Evolutionary conservation across 23 red algal species (phyloP).

Genomic region (Gracilaria domingensis): DNA sequence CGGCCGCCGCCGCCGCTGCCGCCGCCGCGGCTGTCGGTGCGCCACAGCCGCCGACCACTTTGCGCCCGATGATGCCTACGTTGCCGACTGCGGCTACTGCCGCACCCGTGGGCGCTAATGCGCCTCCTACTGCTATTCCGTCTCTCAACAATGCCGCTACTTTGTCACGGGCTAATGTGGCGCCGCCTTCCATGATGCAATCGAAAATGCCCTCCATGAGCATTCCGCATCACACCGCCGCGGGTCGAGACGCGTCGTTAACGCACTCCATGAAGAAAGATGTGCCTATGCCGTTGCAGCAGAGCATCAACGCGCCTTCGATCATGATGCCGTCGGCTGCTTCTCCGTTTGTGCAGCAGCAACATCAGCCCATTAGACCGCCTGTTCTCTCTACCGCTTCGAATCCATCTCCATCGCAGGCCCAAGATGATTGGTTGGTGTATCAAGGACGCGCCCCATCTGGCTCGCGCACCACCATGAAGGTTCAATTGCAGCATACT

Average conservation of each 20-base stretch:
- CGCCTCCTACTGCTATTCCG: slow-evolving; percentile 7
- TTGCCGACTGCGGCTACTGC: background rate
- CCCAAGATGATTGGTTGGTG: slow-evolving; percentile 73
- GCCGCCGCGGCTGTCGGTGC: background rate
- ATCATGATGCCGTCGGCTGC: background rate
- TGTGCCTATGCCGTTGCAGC: slow-evolving; percentile 34
- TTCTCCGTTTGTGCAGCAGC: background rate
- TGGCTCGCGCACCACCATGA: slow-evolving; percentile 56
- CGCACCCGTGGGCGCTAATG: background rate
- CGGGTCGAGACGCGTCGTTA: background rate
- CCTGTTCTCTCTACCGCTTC: background rate
- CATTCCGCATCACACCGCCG: slow-evolving; percentile 4
- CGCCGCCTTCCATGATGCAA: slow-evolving; percentile 5
- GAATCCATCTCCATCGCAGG: background rate
- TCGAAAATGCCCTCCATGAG: slow-evolving; percentile 6
- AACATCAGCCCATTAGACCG: background rate
- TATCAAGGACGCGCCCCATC: slow-evolving; percentile 25
- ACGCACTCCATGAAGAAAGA: slow-evolving; percentile 35
- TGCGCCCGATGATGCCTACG: slow-evolving; percentile 21
- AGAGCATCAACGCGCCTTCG: slow-evolving; percentile 9
- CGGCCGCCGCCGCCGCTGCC: background rate
- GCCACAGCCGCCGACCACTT: background rate
- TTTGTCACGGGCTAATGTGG: background rate
- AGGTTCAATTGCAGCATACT: slow-evolving; percentile 74
- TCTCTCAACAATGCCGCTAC: background rate